Evolutionary conservation across 169 alveolate species (phyloP).

Genomic region (Plasmodium billcollinsi): DNA sequence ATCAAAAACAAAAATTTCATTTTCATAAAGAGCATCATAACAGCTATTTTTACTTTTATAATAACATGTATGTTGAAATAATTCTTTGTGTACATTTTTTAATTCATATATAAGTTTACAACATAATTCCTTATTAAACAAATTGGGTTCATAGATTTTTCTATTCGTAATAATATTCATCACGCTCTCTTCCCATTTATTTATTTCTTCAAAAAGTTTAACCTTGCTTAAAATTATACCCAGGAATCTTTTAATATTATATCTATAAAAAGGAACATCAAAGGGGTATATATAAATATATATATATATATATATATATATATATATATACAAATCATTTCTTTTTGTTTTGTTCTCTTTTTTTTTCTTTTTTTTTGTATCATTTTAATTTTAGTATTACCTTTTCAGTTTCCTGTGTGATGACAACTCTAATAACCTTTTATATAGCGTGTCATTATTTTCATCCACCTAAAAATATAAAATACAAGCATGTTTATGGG

Average conservation of each 20-base stretch:
- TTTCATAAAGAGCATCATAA: constrained; percentile 57
- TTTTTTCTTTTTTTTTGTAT: no score
- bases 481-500: not conserved
- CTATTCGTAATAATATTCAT: constrained; percentile 34
- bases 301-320: no score
- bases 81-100: constrained; percentile 71
- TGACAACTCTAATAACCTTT: constrained; percentile 26
- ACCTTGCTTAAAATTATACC: constrained; percentile 73
- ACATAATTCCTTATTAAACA: constrained; percentile 22
- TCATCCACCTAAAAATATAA: constrained; percentile 42
- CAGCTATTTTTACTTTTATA: constrained; percentile 76
- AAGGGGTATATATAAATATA: no score
- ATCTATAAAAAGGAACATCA: constrained; percentile 13
- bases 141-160: constrained; percentile 4
- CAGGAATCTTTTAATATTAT: constrained; percentile 61
- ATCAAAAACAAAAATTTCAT: constrained; percentile 66
- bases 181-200: constrained; percentile 17
- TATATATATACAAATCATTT: no score
- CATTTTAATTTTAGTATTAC: not conserved
- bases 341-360: no score
- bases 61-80: constrained; percentile 71
- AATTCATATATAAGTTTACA: constrained; percentile 29
- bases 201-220: constrained; percentile 35
- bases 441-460: constrained; percentile 51
- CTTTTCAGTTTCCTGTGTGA: constrained; percentile 43